Evolutionary conservation across 352 stramenopile genomes (phyloP), one percentile per base, ranked within the genome.

Genomic region (Lagenidium giganteum): DNA sequence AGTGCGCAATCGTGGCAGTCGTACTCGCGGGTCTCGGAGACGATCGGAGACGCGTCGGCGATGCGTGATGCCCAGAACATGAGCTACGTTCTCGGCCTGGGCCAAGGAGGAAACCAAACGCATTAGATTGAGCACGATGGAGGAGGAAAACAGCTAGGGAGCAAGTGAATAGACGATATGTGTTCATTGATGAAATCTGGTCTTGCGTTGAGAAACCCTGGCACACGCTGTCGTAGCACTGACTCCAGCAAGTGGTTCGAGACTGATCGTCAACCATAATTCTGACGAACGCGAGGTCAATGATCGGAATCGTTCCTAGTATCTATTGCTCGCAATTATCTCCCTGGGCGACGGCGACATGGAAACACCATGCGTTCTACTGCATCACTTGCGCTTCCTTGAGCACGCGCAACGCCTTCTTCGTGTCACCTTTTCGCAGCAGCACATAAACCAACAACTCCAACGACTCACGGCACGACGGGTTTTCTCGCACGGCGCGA

Each of bases 361-460:
- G n/a, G n/a, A n/a, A n/a, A n/a, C n/a, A n/a, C n/a, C n/a, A n/a
- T n/a, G n/a, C n/a, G n/a, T n/a, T 6, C 14, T 47, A 87, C 43
- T 83, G 67, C 30, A 67, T 57, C 32, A 94, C 78, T 34, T 91
- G 82, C 16, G 82, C 82, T 58, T 91, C 82, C 67, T 92, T 92
- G 30, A 94, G 55, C 39, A 94, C 79, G 17, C 81, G 82, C 58
- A 89, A 58, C 23, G 82, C 79, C 54, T 94, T 94, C 68, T 92
- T 94, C 51, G 79, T 83, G 49, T 92, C 79, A 17, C 77, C 79
- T 66, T 94, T 94, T 69, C 88, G 90, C 36, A 94, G 56, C 47
- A 91, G 57, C 42, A 94, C 80, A 61, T 94, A 94, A 43, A 94
- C 82, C 62, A 94, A 64, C 28, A 92, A 55, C 54, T 91, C 77